Evolutionary conservation across 192 early-diverging fungal genomes (phyloP), one percentile per base, ranked within the genome.

Genomic region (Pecoramyces ruminantium): DNA sequence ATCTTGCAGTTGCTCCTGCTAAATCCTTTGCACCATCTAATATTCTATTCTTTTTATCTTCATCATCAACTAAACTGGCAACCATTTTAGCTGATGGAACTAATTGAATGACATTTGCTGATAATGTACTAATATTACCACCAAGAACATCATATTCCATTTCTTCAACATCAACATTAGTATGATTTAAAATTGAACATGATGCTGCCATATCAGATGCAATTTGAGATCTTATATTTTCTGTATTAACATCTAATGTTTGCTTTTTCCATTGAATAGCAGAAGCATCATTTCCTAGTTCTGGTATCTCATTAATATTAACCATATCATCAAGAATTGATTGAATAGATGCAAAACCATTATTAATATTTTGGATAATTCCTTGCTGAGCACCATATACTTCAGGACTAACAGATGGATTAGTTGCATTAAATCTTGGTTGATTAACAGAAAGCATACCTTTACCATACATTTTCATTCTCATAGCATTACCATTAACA

Each of bases 101-200:
- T 80, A 89, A 84, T 80, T 91, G 90, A 25, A 77, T 78, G 17
- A 88, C 51, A 80, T 89, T 89, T 13, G 88, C 86, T 0, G 86
- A 83, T n/a, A 91, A 79, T 0, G 85, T 83, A 9, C 79, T 82
- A 29, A 91, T 82, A 78, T 83, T 86, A 21, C 82, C 81, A 17
- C 82, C 86, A 77, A 91, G 81, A 21, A 81, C 42, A n/a, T 91
- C 89, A 80, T 85, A 91, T 38, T 91, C 88, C 84, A 91, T 86
- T 77, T 85, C 81, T 34, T 90, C 89, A 5, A 82, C 29, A 78
- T 87, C 79, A 4, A 85, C 85, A 4, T 82, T 87, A 13, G 84
- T 83, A 28, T 88, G 79, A 34, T 89, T 89, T 21, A 91, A 78
- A 27, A 91, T 30, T 0, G 87, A 87, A 14, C 83, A 86, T 39